phyloP scores from a whole-genome alignment of 495 filamentous ascomycete species.

The Aspergillus mulundensis region DNA sequence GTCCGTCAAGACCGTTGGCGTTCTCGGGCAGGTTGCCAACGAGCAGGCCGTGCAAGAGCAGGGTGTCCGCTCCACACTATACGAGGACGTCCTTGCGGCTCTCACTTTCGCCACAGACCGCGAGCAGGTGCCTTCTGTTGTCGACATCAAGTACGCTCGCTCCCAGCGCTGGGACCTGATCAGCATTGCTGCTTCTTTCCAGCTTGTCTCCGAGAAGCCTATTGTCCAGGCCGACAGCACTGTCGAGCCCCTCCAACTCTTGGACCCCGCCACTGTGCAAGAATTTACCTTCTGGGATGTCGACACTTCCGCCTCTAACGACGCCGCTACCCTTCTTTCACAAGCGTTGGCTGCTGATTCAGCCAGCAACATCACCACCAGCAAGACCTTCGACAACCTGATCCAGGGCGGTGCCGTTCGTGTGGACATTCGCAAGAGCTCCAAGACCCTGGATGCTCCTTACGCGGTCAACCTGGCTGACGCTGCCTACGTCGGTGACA shows the following conservation, averaged over 20 bases:
- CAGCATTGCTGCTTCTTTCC: slow-evolving; percentile 65
- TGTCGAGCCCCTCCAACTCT: slow-evolving; percentile 39
- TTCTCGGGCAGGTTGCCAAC: slow-evolving; percentile 60
- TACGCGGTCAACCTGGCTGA: slow-evolving; percentile 78
- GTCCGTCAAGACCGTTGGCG: slow-evolving; percentile 66
- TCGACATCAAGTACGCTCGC: slow-evolving; percentile 86
- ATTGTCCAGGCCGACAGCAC: slow-evolving; percentile 40
- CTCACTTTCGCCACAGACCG: slow-evolving; percentile 71
- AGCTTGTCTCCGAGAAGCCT: slow-evolving; percentile 54
- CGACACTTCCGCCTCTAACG: slow-evolving; percentile 64
- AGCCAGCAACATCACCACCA: slow-evolving; percentile 70
- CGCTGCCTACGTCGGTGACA: slow-evolving; percentile 69
- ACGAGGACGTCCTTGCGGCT: slow-evolving; percentile 81
- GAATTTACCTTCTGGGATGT: slow-evolving; percentile 95
- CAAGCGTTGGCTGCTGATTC: slow-evolving; percentile 72
- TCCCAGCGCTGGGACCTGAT: slow-evolving; percentile 78
- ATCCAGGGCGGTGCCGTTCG: slow-evolving; percentile 80
- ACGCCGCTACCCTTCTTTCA: slow-evolving; percentile 62
- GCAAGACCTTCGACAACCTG: slow-evolving; percentile 76
- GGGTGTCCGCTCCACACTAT: slow-evolving; percentile 75
- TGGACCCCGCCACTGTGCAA: slow-evolving; percentile 50
- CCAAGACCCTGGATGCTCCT: slow-evolving; percentile 75
- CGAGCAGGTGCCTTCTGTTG: slow-evolving; percentile 53
- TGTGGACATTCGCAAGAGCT: slow-evolving; percentile 80
- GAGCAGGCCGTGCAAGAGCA: slow-evolving; percentile 57